A percentile compares a stretch with the other conserved stretches of the same genome.
These are phyloP conservation scores for Zymoseptoria passerinii DNA, from an alignment of 2,329 filamentous ascomycete species.

Conservation along the genomic window DNA sequence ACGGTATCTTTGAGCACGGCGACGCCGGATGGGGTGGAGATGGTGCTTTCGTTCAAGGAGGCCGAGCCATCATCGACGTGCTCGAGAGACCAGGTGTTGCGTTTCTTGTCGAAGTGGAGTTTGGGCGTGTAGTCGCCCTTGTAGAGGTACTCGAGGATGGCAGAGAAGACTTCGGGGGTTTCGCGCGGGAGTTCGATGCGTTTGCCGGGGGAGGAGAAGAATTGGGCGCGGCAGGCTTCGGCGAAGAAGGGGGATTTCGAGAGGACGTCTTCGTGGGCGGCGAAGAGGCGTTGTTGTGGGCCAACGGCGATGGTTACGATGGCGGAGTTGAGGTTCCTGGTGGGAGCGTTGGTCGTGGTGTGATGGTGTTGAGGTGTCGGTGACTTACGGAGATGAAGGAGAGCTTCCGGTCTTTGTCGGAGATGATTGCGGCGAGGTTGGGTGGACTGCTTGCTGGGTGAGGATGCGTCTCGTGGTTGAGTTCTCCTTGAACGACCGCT, in stretches of 20 bases:
- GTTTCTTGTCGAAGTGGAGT: conserved; percentile 71
- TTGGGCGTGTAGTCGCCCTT: conserved; percentile 89
- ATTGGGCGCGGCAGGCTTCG: conserved; percentile 53
- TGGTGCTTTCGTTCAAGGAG: conserved; percentile 56
- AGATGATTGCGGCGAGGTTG: conserved; percentile 22
- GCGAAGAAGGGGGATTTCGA: conserved; percentile 72
- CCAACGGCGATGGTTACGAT: conserved; percentile 84
- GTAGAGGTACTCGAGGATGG: conserved; percentile 83
- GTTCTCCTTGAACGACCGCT: conserved; percentile 29
- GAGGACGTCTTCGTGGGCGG: conserved; percentile 81
- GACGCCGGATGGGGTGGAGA: conserved; percentile 58
- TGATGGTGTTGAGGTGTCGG: neutral
- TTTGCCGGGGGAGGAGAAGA: conserved; percentile 54
- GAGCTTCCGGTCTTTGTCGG: conserved; percentile 21
- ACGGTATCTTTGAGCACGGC: conserved; percentile 79
- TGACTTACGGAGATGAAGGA: conserved; percentile 27
- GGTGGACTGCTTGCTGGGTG: conserved; percentile 16
- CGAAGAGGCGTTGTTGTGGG: conserved; percentile 63
- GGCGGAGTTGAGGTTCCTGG: conserved; percentile 42
- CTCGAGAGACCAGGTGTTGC: conserved; percentile 76
- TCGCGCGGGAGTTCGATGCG: conserved; percentile 75
- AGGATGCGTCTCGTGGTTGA: conserved; percentile 20
- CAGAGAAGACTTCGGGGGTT: conserved; percentile 83
- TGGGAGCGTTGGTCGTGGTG: conserved; percentile 2
- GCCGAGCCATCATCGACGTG: too few relatives aligned